phyloP scores from a whole-genome alignment of 2,329 filamentous ascomycete species.

The Botryotinia calthae region DNA sequence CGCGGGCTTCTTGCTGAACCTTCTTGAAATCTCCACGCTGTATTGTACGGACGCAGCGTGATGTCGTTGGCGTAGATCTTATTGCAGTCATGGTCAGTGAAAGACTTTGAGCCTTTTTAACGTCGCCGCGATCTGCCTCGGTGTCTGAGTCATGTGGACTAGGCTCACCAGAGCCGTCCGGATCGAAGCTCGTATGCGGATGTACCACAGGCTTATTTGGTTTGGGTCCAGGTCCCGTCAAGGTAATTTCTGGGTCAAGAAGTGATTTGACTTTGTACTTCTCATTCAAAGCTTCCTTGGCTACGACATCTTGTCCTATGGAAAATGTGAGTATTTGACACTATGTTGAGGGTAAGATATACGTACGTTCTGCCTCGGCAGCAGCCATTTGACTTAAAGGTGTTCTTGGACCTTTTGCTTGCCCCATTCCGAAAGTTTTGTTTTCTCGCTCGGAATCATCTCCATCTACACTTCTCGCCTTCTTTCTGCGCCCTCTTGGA shows the following conservation, averaged over 20 bases:
- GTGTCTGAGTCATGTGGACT: constrained; percentile 77
- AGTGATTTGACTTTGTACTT: constrained; percentile 37
- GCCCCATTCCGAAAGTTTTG: constrained; percentile 38
- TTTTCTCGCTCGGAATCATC: constrained; percentile 39
- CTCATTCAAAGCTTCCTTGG: constrained; percentile 25
- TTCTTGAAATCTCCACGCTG: constrained; percentile 81
- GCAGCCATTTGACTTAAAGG: constrained; percentile 66
- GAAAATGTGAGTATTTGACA: constrained; percentile 7
- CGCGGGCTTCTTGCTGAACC: constrained; percentile 74
- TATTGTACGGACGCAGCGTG: constrained; percentile 84
- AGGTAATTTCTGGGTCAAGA: constrained; percentile 61
- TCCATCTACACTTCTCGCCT: constrained; percentile 36
- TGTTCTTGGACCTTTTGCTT: constrained; percentile 43
- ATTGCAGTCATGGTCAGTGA: constrained; percentile 78
- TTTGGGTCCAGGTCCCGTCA: constrained; percentile 61
- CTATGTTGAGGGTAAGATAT: background rate
- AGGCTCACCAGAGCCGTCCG: constrained; percentile 47
- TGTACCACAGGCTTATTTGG: constrained; percentile 62
- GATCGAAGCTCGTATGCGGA: constrained; percentile 80
- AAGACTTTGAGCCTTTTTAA: constrained; percentile 83
- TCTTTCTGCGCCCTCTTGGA: constrained; percentile 57
- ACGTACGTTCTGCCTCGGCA: constrained; percentile 75
- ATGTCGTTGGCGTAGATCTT: constrained; percentile 69
- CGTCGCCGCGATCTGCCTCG: constrained; percentile 79
- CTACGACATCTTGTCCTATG: constrained; percentile 29